Evolutionary conservation across 768 basidiomycete species (phyloP).

Genomic region (Kwoniella pini): DNA sequence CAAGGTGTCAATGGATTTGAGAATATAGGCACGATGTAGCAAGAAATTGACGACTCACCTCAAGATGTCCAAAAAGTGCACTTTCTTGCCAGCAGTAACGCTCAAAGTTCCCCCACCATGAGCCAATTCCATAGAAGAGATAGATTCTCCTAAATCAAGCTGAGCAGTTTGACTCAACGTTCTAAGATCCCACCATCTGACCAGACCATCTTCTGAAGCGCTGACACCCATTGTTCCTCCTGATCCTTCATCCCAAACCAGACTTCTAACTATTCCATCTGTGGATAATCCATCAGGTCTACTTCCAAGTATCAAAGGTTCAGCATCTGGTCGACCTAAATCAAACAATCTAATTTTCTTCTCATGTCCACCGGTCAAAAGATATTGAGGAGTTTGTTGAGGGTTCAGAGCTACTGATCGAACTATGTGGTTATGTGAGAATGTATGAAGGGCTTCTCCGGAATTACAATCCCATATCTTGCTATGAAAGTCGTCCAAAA

Average conservation of each 20-base stretch:
- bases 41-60: conserved; percentile 62
- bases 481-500: too few species aligned
- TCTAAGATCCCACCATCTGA: conserved; percentile 98
- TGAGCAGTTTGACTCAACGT: conserved; percentile 71
- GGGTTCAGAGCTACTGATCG: conserved; percentile 88
- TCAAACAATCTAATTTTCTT: conserved; percentile 97
- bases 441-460: conserved; percentile 86
- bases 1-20: too few species aligned
- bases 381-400: conserved; percentile 50
- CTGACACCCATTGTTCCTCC: conserved; percentile 71
- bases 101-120: conserved; percentile 74
- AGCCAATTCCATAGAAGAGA: conserved; percentile 94
- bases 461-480: conserved; percentile 96
- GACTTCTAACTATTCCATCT: conserved; percentile 86
- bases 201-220: conserved; percentile 85
- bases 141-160: conserved; percentile 71
- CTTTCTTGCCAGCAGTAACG: conserved; percentile 86
- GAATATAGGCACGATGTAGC: too few species aligned
- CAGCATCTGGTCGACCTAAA: conserved; percentile 78
- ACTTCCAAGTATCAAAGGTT: conserved; percentile 73
- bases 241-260: conserved; percentile 83
- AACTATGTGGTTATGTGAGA: conserved; percentile 97
- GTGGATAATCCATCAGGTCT: conserved; percentile 65
- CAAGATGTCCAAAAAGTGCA: conserved; percentile 74
- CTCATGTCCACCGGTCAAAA: conserved; percentile 73